These are phyloP conservation scores for Metarhizium guizhouense DNA, from an alignment of 2,329 filamentous ascomycete species.

Conservation along the genomic window DNA sequence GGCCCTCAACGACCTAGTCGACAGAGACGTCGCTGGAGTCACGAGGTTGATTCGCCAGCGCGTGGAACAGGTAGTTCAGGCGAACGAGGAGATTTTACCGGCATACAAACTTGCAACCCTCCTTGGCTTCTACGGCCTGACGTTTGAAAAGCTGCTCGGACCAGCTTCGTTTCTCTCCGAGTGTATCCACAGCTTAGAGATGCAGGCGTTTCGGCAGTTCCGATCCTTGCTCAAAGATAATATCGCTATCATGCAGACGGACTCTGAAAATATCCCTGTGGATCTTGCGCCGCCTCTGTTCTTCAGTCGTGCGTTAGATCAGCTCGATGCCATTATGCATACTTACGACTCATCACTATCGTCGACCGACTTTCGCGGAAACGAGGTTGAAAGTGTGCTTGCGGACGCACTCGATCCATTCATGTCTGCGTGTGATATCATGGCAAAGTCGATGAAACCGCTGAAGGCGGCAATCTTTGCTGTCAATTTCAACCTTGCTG, in stretches of 20 bases:
- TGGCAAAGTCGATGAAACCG: slow-evolving; percentile 50
- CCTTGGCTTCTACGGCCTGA: slow-evolving; percentile 78
- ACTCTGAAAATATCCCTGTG: slow-evolving; percentile 60
- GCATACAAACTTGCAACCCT: slow-evolving; percentile 88
- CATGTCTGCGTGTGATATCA: slow-evolving; percentile 62
- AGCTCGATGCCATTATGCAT: slow-evolving; percentile 69
- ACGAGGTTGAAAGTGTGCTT: slow-evolving; percentile 67
- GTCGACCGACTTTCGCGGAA: slow-evolving; percentile 46
- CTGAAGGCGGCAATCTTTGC: slow-evolving; percentile 60
- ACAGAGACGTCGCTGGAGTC: slow-evolving; percentile 74
- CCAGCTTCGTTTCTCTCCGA: slow-evolving; percentile 59
- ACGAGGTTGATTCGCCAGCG: slow-evolving; percentile 79
- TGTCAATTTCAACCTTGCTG: slow-evolving; percentile 60
- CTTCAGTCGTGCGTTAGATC: slow-evolving; percentile 69
- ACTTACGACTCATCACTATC: slow-evolving; percentile 78
- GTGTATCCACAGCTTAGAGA: slow-evolving; percentile 58
- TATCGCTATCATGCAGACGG: slow-evolving; percentile 62
- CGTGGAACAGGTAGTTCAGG: slow-evolving; percentile 84
- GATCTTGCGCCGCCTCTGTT: slow-evolving; percentile 75
- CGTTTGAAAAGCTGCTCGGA: slow-evolving; percentile 73
- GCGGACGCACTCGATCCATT: slow-evolving; percentile 80
- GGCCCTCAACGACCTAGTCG: slow-evolving; percentile 78
- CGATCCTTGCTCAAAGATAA: slow-evolving; percentile 72
- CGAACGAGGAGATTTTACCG: slow-evolving; percentile 80
- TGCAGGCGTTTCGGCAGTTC: slow-evolving; percentile 75